These are phyloP conservation scores for Candida golubevii DNA, from an alignment of 805 yeast species.

Conservation along the genomic window DNA sequence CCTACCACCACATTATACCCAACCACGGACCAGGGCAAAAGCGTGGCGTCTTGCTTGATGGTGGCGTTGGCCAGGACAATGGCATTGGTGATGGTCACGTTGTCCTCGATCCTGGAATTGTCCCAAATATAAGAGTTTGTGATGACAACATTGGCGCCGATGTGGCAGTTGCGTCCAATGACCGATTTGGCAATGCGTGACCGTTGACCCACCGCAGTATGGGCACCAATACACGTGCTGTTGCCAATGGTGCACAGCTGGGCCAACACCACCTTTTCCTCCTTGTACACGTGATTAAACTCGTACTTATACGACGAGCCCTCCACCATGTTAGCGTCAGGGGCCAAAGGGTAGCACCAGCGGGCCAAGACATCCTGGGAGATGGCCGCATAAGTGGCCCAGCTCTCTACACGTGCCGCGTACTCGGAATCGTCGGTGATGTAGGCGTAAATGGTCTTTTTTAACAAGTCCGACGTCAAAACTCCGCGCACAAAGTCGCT, in stretches of 20 bases:
- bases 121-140: conserved; percentile 86
- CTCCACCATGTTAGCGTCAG: conserved; percentile 74
- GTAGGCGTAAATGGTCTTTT: conserved; percentile 87
- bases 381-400: conserved; percentile 89
- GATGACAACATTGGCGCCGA: conserved; percentile 73
- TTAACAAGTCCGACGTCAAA: conserved; percentile 81
- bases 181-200: conserved; percentile 63
- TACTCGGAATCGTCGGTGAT: conserved; percentile 69
- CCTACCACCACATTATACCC: conserved; percentile 73
- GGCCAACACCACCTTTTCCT: conserved; percentile 80
- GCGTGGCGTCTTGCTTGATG: conserved; percentile 46
- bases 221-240: conserved; percentile 77
- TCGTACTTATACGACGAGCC: conserved; percentile 71
- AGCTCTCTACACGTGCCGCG: conserved; percentile 93
- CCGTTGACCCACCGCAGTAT: conserved; percentile 72
- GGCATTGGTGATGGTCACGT: conserved; percentile 52
- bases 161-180: conserved; percentile 80
- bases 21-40: conserved; percentile 71
- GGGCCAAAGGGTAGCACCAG: conserved; percentile 89
- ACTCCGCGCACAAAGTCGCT: conserved; percentile 89
- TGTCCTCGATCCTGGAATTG: conserved; percentile 66
- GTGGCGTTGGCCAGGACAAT: conserved; percentile 65
- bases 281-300: conserved; percentile 84
- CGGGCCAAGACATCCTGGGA: conserved; percentile 86
- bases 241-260: conserved; percentile 86